Conservation (phyloP, 75 land plant genomes). For the Cunninghamia lanceolata region DNA sequence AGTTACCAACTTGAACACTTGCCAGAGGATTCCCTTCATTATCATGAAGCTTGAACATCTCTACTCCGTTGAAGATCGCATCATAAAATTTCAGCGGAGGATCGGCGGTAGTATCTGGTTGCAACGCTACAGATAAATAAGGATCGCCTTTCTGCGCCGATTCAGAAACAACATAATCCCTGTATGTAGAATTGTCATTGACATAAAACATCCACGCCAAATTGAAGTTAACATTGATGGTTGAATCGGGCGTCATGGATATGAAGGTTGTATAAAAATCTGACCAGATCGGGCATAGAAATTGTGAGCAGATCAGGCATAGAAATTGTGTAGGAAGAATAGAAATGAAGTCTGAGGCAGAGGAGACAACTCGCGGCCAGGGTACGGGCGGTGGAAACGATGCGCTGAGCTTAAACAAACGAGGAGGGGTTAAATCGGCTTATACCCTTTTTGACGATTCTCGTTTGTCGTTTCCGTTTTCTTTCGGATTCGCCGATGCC, state of each 20-base stretch:
- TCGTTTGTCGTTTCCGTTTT: too few species aligned
- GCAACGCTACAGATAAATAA: constrained; percentile 43
- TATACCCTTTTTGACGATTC: too few species aligned
- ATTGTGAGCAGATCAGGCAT: constrained; percentile 36
- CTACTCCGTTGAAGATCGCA: constrained; percentile 69
- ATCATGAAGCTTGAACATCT: constrained; percentile 69
- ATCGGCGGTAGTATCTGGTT: constrained; percentile 21
- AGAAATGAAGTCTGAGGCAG: constrained; percentile 69
- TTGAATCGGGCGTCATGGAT: constrained; percentile 48
- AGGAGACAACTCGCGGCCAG: constrained; percentile 63
- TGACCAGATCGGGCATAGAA: constrained; percentile 31
- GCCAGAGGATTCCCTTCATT: constrained; percentile 31
- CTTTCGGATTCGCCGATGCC: too few species aligned
- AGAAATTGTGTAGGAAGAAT: constrained; percentile 59
- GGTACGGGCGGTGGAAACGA: constrained; percentile 38
- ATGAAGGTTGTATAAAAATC: constrained; percentile 66
- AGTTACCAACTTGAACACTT: background rate
- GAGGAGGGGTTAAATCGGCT: too few species aligned
- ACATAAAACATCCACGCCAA: constrained; percentile 65
- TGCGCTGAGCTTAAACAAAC: too few species aligned
- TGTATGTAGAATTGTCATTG: constrained; percentile 49
- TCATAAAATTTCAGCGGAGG: constrained; percentile 34
- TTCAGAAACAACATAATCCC: constrained; percentile 42
- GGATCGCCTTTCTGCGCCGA: background rate
- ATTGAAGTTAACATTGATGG: constrained; percentile 47